These are phyloP conservation scores for Thuja plicata DNA, from an alignment of 83 land plant genomes.

Conservation along the genomic window DNA sequence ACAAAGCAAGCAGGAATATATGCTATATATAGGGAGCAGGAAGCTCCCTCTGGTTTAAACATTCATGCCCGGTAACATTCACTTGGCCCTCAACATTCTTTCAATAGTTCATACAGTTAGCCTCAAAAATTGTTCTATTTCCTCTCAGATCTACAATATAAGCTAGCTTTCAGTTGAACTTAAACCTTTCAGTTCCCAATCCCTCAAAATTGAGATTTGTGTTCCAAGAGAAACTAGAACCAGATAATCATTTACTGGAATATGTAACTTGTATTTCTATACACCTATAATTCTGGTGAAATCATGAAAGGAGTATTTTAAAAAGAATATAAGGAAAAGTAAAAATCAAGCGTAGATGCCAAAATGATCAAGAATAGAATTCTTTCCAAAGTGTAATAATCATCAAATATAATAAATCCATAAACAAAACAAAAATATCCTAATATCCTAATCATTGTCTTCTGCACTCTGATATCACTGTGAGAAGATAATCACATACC, in stretches of 20 bases:
- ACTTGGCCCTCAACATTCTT: background rate
- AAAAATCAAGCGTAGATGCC: background rate
- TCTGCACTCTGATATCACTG: background rate
- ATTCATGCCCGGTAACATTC: background rate
- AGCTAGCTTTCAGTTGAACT: background rate
- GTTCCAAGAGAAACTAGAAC: background rate
- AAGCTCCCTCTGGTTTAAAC: background rate
- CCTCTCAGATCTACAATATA: background rate
- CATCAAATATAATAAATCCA: background rate
- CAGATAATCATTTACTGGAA: background rate
- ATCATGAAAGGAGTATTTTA: background rate
- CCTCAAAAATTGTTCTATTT: background rate
- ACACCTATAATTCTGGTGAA: background rate
- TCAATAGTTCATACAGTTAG: background rate
- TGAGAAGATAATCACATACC: conserved; percentile 43
- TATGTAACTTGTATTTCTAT: background rate
- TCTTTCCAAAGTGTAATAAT: background rate
- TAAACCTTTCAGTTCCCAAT: background rate
- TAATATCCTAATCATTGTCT: background rate
- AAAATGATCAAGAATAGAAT: background rate
- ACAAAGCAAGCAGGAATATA: background rate
- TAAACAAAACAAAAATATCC: background rate
- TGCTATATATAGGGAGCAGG: background rate
- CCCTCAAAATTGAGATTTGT: background rate
- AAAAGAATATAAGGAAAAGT: background rate